These are phyloP conservation scores for Tephrocybe sp. DNA, from an alignment of 768 basidiomycete genomes.

Conservation along the genomic window DNA sequence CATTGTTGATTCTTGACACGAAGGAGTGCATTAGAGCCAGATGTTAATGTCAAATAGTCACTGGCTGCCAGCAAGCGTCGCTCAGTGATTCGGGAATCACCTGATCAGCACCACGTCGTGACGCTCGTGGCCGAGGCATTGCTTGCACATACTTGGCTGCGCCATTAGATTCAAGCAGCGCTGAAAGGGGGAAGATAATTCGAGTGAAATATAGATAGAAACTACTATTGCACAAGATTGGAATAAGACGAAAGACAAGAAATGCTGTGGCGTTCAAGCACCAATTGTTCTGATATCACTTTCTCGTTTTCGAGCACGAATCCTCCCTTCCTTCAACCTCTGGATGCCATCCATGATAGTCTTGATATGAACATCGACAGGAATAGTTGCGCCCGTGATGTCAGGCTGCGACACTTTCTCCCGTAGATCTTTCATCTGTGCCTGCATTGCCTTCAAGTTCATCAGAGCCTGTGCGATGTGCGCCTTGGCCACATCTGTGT, in stretches of 20 bases:
- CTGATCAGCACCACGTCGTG: no score
- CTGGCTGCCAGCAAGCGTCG: no score
- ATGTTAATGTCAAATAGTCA: no score
- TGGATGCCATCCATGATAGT: slow-evolving; percentile 46
- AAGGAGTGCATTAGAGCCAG: slow-evolving; percentile 59
- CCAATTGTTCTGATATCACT: slow-evolving; percentile 20
- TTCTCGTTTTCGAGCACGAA: slow-evolving; percentile 28
- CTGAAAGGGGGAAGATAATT: no score
- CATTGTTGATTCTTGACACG: slow-evolving; percentile 69
- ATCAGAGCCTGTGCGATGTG: slow-evolving; percentile 47
- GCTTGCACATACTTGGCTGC: neutral
- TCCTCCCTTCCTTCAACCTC: slow-evolving; percentile 37
- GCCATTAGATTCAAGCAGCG: neutral
- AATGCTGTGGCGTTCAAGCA: neutral
- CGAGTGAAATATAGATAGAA: no score
- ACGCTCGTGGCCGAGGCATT: neutral
- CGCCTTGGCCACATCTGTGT: slow-evolving; percentile 40
- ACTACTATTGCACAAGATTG: no score
- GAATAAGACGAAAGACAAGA: neutral
- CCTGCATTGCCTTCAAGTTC: slow-evolving; percentile 42
- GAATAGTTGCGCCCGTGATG: slow-evolving; percentile 41
- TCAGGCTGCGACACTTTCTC: slow-evolving; percentile 47
- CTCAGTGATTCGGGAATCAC: no score
- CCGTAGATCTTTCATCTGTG: slow-evolving; percentile 52
- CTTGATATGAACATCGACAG: slow-evolving; percentile 51